These are phyloP conservation scores for Chlorella sorokiniana DNA, from an alignment of 139 green algal genomes.

Conservation along the genomic window DNA sequence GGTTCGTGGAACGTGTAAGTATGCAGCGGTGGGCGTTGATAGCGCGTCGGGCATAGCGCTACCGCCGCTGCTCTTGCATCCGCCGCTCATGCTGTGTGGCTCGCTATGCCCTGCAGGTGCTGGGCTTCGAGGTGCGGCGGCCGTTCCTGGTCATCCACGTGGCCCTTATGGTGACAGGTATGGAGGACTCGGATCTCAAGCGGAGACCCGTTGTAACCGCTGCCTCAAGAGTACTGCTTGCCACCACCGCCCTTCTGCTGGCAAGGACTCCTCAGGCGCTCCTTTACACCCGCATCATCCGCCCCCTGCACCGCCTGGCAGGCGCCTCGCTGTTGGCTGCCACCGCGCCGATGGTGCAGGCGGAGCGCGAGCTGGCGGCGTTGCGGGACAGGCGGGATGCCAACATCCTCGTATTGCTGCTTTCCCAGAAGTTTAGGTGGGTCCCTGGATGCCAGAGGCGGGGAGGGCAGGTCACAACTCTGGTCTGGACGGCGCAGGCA, in stretches of 20 bases:
- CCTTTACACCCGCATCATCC: not conserved
- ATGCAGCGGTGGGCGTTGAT: not conserved
- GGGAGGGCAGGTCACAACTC: not conserved
- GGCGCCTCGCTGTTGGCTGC: not conserved
- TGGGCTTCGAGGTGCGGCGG: not conserved
- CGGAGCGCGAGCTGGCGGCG: not conserved
- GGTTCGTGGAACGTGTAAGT: not conserved
- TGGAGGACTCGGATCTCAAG: no score
- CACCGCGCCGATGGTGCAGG: not conserved
- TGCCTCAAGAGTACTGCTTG: no score
- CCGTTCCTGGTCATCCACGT: slow-evolving; percentile 8
- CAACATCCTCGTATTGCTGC: not conserved
- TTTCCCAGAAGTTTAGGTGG: slow-evolving; percentile 12
- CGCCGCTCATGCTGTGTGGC: not conserved
- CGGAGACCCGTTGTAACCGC: no score
- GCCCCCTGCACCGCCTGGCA: not conserved
- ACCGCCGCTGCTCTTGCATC: not conserved
- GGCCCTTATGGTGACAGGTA: slow-evolving; percentile 7
- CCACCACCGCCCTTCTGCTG: no score
- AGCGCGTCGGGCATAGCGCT: not conserved
- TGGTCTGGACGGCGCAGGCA: no score
- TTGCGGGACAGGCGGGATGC: not conserved
- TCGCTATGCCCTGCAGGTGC: not conserved
- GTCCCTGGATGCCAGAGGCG: not conserved
- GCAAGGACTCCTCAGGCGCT: no score